Evolutionary conservation across 441 rosid species (phyloP).

Genomic region (Cnidoscolus chayamansa): DNA sequence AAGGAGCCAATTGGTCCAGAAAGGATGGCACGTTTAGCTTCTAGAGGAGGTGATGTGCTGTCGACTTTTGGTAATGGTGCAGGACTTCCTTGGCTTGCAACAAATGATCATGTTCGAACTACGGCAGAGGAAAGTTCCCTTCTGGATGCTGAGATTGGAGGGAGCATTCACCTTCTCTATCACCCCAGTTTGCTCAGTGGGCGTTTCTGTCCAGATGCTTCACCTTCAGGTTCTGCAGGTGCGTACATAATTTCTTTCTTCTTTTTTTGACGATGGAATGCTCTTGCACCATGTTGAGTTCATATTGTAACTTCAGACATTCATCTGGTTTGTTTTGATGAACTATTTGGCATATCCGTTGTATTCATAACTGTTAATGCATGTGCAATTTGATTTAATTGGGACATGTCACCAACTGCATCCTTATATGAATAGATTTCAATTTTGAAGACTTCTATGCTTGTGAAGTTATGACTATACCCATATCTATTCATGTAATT

Average conservation of each 20-base stretch:
- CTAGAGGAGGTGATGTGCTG: slow-evolving; percentile 92
- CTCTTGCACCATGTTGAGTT: background rate
- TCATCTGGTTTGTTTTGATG: background rate
- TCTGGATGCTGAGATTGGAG: slow-evolving; percentile 92
- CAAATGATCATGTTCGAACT: slow-evolving; percentile 58
- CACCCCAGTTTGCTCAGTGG: slow-evolving; percentile 89
- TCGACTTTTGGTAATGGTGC: slow-evolving; percentile 94
- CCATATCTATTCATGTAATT: background rate
- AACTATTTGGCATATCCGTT: background rate
- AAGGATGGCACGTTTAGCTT: slow-evolving; percentile 83
- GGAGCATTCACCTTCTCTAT: slow-evolving; percentile 79
- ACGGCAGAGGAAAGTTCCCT: slow-evolving; percentile 78
- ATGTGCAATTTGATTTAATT: background rate
- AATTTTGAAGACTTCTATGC: background rate
- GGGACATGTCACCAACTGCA: background rate
- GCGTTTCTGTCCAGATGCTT: slow-evolving; percentile 98
- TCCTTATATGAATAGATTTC: background rate
- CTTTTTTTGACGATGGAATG: background rate
- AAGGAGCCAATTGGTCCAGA: slow-evolving; percentile 95
- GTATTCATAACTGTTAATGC: background rate
- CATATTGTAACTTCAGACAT: background rate
- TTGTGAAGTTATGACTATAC: background rate
- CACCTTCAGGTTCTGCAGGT: slow-evolving; percentile 96
- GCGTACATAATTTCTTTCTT: slow-evolving; percentile 12
- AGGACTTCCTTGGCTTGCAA: slow-evolving; percentile 95